Conservation (phyloP, 768 basidiomycete species). For the Favolaschia claudopus region DNA sequence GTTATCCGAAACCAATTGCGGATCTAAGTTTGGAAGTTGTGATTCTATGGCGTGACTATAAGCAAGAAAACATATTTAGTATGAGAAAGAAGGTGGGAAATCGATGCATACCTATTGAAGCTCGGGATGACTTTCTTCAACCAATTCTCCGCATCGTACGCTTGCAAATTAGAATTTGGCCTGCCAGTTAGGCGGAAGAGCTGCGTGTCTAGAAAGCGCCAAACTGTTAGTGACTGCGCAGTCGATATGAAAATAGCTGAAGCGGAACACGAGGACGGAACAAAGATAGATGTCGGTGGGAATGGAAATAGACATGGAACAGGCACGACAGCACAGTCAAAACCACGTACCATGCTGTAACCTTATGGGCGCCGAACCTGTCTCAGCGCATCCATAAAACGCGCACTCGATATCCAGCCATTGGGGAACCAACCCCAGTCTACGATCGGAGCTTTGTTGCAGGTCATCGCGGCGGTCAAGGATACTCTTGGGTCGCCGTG, state of each 20-base stretch:
- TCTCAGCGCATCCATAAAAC: constrained; percentile 33
- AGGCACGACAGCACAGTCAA: too few relatives aligned
- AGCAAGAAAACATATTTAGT: not conserved
- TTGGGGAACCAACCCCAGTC: constrained; percentile 46
- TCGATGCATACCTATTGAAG: constrained; percentile 41
- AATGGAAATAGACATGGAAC: too few relatives aligned
- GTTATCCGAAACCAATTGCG: constrained; percentile 36
- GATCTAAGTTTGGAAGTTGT: constrained; percentile 39
- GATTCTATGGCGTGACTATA: constrained; percentile 44
- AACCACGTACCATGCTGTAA: constrained; percentile 43
- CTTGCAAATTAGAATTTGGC: constrained; percentile 3
- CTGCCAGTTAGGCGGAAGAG: constrained; percentile 26
- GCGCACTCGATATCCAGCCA: constrained; percentile 41
- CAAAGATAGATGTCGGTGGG: too few relatives aligned
- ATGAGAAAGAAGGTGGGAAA: not conserved
- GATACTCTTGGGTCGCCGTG: not conserved
- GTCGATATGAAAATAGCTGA: constrained; percentile 11
- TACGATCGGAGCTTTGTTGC: constrained; percentile 20
- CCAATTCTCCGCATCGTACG: constrained; percentile 11
- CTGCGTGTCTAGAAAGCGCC: constrained; percentile 14
- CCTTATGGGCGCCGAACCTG: constrained; percentile 29
- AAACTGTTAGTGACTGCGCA: too few relatives aligned
- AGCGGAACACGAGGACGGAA: constrained; percentile 32
- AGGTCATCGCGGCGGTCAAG: not conserved
- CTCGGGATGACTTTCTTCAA: constrained; percentile 24